These are phyloP conservation scores for Leptographium lundbergii DNA, from an alignment of 2,329 filamentous ascomycete genomes.

Conservation along the genomic window DNA sequence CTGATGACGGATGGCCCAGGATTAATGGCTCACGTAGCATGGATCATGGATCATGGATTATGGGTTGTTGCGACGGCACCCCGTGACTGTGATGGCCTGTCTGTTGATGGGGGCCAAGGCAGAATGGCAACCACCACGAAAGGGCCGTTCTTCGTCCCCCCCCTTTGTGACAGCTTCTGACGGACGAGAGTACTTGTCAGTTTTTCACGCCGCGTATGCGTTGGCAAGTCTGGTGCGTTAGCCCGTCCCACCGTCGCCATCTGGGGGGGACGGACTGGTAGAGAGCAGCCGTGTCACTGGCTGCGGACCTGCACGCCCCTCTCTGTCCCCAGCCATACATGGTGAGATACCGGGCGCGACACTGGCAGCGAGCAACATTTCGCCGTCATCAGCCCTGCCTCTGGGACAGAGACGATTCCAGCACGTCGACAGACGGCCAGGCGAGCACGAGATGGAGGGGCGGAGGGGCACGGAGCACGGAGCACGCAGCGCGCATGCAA, in stretches of 20 bases:
- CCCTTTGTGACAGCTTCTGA: too few species aligned
- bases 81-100: background rate
- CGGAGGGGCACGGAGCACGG: too few species aligned
- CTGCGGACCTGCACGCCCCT: background rate
- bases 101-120: background rate
- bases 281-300: too few species aligned
- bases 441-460: background rate
- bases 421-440: background rate
- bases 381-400: background rate
- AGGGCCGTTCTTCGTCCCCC: background rate
- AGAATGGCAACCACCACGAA: background rate
- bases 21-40: too few species aligned
- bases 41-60: background rate
- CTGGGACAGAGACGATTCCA: background rate
- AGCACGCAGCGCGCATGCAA: too few species aligned
- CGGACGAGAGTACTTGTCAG: background rate
- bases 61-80: background rate
- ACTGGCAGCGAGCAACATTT: too few species aligned
- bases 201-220: background rate
- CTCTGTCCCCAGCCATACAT: too few species aligned
- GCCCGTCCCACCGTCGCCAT: background rate
- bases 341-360: too few species aligned
- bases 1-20: too few species aligned
- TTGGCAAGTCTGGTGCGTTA: conserved; percentile 4
- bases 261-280: background rate